Conservation (phyloP, 768 basidiomycete species). For the Galerina marginata region DNA sequence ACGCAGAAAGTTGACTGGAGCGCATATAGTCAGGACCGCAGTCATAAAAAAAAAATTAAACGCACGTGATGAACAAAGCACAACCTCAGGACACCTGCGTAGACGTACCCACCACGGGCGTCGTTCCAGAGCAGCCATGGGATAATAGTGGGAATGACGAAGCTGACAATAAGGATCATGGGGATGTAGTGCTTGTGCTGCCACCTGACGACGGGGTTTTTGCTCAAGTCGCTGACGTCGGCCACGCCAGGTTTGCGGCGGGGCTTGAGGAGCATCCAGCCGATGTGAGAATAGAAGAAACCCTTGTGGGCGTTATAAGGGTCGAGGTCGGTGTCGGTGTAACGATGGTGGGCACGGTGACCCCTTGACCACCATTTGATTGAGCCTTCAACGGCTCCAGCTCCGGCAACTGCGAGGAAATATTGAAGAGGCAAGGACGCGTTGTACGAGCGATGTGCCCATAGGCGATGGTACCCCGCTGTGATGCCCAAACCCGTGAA, state of each 20-base stretch:
- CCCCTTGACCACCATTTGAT: constrained; percentile 99
- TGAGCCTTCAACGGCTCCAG: constrained; percentile 94
- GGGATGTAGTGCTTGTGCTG: constrained; percentile 82
- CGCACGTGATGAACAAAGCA: constrained; percentile 88
- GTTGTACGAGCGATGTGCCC: constrained; percentile 97
- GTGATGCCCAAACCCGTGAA: constrained; percentile 83
- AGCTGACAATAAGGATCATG: constrained; percentile 72
- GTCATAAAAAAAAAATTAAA: constrained; percentile 21
- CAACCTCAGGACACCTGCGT: constrained; percentile 79
- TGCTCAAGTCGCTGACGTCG: constrained; percentile 85
- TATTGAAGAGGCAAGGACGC: constrained; percentile 88
- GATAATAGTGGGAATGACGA: constrained; percentile 76
- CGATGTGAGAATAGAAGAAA: constrained; percentile 84
- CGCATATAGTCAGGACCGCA: neutral
- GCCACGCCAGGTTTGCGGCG: constrained; percentile 88
- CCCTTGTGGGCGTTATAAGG: constrained; percentile 94
- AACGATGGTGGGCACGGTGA: constrained; percentile 96
- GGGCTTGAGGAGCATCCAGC: constrained; percentile 94
- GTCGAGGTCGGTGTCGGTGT: constrained; percentile 96
- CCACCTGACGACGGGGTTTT: constrained; percentile 83
- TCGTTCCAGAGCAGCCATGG: constrained; percentile 88
- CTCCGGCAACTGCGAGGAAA: constrained; percentile 80
- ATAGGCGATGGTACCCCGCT: constrained; percentile 95
- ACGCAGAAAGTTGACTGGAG: constrained; percentile 93
- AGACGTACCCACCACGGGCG: constrained; percentile 84